Conservation (phyloP, 1,284 basidiomycete genomes). For the Meira nashicola region DNA sequence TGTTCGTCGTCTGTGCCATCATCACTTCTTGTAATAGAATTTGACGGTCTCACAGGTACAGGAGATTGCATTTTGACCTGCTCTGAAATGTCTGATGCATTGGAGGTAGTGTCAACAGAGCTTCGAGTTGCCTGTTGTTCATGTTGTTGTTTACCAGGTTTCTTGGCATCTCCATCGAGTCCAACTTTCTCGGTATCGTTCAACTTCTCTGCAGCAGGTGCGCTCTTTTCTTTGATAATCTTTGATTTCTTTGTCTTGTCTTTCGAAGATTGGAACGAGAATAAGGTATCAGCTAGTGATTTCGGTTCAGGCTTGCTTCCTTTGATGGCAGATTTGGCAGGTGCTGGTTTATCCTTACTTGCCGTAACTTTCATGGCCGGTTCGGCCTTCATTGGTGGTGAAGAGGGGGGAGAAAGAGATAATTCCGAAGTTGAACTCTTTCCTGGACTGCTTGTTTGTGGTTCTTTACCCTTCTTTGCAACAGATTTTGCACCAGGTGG, state of each 20-base stretch:
- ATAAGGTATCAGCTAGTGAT: conserved; percentile 46
- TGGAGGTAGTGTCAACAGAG: too few species aligned
- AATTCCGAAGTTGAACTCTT: not conserved
- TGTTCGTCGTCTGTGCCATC: too few species aligned
- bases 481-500: not conserved
- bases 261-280: conserved; percentile 26
- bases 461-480: not conserved
- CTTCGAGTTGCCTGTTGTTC: too few species aligned
- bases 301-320: conserved; percentile 14
- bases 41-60: too few species aligned
- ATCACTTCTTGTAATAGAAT: too few species aligned
- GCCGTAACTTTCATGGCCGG: not conserved
- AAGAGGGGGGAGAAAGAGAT: conserved; percentile 1
- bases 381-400: conserved; percentile 3
- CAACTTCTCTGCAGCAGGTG: conserved; percentile 10
- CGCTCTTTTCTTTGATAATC: not conserved
- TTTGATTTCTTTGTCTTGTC: conserved; percentile 28
- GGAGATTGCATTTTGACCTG: too few species aligned
- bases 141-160: not conserved
- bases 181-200: conserved; percentile 25
- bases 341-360: conserved; percentile 33
- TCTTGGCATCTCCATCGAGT: conserved; percentile 16
- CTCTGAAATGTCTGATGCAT: too few species aligned
- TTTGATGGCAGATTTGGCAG: conserved; percentile 37
- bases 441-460: not conserved